Base-by-base conservation (phyloP, 768 basidiomycete species). In the Boletus tomentosulus region DNA sequence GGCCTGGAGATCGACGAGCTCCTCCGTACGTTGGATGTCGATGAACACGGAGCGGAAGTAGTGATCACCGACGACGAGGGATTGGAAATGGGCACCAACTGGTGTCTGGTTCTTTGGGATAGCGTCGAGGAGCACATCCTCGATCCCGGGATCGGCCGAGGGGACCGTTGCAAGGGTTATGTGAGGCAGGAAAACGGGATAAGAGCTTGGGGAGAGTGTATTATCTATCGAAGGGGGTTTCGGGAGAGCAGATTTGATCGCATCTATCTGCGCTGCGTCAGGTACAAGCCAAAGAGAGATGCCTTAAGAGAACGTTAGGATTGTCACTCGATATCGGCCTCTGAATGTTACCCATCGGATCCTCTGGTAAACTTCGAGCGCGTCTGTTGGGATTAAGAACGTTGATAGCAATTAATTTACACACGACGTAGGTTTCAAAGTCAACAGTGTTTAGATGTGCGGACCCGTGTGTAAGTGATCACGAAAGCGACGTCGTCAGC, bases 21-120 rank as follows among this genome's bases (percentile, higher is more conserved):
- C 79, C 1, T 62, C 58, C 1, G 81, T 74, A 7, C 70, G 75
- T 34, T 71, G 65, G 60, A 86, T 71, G 0, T 77, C 69, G 60
- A 85, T 67, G 67, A 83, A 84, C 19, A 90, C 84, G 0, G 87
- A 88, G 59, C 85, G 82, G 66, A 82, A 89, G 70, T 84, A 91
- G 60, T 81, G 80, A 35, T 76, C 70, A 35, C 86, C 83, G 6
- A 81, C 73, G 19, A 78, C 74, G 45, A 90, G 73, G 1, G 78
- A 74, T 53, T 73, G 63, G 65, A 90, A 89, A 30, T 68, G 56
- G 59, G 80, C 68, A 15, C 63, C 61, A 33, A 87, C 57, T 8
- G 70, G 60, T 5, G 53, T 57, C 25, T 74, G 70, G 12, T 56
- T 55, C 7, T 56, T 11, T 8, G 78, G 74, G 16, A 84, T 57